These are phyloP conservation scores for Parachlorella kessleri DNA, from an alignment of 139 green algal species.

Conservation along the genomic window DNA sequence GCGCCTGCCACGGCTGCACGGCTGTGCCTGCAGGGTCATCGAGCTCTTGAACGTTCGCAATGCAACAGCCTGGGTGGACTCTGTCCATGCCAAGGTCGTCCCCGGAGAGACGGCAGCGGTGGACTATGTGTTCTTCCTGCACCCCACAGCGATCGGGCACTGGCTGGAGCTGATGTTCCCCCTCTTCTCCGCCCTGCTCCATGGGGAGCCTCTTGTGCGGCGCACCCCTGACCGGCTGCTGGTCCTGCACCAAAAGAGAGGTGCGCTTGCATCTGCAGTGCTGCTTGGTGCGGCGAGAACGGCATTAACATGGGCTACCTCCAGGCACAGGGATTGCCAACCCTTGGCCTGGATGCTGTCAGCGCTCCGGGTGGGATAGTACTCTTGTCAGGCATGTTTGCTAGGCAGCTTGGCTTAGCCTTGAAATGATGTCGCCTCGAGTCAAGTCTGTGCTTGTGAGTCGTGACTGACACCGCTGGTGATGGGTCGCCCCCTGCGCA, in stretches of 20 bases:
- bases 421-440: too few relatives aligned
- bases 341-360: too few relatives aligned
- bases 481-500: background rate
- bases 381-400: too few relatives aligned
- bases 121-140: conserved; percentile 17
- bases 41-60: background rate
- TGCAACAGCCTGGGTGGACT: background rate
- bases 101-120: conserved; percentile 4
- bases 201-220: background rate
- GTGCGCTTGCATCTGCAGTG: background rate
- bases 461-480: too few relatives aligned
- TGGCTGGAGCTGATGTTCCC: conserved; percentile 13
- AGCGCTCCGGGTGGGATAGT: too few relatives aligned
- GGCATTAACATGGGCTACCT: too few relatives aligned
- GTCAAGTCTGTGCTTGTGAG: too few relatives aligned
- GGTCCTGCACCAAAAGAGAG: conserved; percentile 11
- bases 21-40: background rate
- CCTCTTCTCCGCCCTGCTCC: conserved; percentile 10
- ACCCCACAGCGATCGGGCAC: conserved; percentile 13
- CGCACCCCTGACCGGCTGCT: conserved; percentile 11
- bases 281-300: too few relatives aligned
- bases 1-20: too few relatives aligned
- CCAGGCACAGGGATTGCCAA: too few relatives aligned
- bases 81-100: background rate
- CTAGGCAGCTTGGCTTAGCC: too few relatives aligned